Evolutionary conservation across 2,329 filamentous ascomycete species (phyloP), one percentile per base, ranked within the genome.

Genomic region (Ramichloridium luteum): DNA sequence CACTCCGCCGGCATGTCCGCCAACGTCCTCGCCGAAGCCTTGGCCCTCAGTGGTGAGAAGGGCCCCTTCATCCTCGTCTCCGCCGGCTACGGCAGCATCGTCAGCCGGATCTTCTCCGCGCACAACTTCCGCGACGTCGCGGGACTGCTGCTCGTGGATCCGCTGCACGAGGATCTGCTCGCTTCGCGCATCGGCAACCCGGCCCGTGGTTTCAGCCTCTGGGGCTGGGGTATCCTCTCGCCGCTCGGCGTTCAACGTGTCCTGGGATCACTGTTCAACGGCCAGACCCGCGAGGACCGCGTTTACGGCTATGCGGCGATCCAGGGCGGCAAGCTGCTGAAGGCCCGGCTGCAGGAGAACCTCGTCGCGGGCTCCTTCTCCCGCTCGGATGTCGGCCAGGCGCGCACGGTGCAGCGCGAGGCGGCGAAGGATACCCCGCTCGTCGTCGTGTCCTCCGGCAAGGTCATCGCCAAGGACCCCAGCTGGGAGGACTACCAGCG

Each of bases 1-100:
- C 77, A 93, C 47, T 93, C 83, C 4, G 88, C 84, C 4, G 85
- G 86, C 26, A 93, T 94, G 72, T 79, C 81, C n/a, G 77, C 82
- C 4, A 85, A 93, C 49, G 83, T 77, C 0, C 65, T 96, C 15
- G 86, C 83, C 26, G 86, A 96, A 60, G 83, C 85, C 3, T 69
- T 98, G 4, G 77, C 79, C 2, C 66, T 74, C 25, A 74, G 80
- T 3, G 85, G 78, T 15, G 90, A 96, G 59, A 67, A 75, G 28
- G 86, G 88, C 0, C 88, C 90, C 1, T 98, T 82, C 80, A 69
- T 98, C 16, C 65, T 94, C 4, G 78, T 85, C 20, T 85, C 82
- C 27, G 81, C 85, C 3, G 88, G 88, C 16, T 72, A 92, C 32
- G 90, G 88, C 9, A 82, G 80, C 32, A 73, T 96, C 30, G 90